Evolutionary conservation across 495 filamentous ascomycete genomes (phyloP).

Genomic region (Aspergillus heteromorphus): DNA sequence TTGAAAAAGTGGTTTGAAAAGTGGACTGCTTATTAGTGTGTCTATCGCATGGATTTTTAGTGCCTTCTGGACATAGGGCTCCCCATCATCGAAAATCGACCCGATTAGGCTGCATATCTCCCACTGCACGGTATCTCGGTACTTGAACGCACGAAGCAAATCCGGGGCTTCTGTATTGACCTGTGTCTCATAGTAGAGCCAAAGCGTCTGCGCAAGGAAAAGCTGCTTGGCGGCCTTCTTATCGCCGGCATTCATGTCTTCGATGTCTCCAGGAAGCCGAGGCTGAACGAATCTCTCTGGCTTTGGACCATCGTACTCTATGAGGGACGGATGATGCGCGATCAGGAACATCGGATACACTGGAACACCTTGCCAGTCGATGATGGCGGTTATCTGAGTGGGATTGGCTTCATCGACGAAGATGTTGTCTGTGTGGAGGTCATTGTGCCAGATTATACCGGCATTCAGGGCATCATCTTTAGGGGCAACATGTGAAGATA

Average conservation of each 20-base stretch:
- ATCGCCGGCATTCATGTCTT: not conserved
- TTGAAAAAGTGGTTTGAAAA: too few relatives aligned
- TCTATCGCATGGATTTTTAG: not conserved
- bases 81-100: constrained; percentile 11
- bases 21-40: too few relatives aligned
- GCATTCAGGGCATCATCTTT: constrained; percentile 2
- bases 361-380: constrained; percentile 15
- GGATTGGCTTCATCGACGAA: constrained; percentile 10
- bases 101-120: not conserved
- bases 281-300: constrained; percentile 3
- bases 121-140: constrained; percentile 2
- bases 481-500: constrained; percentile 5
- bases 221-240: constrained; percentile 4
- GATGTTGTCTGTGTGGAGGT: constrained; percentile 13
- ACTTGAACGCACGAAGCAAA: not conserved
- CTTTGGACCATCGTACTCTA: constrained; percentile 10
- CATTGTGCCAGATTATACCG: constrained; percentile 16
- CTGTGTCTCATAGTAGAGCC: constrained; percentile 8
- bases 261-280: not conserved
- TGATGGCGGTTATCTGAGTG: constrained; percentile 9
- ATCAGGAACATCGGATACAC: constrained; percentile 11
- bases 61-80: constrained; percentile 6
- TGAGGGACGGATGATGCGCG: constrained; percentile 8
- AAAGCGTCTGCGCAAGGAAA: constrained; percentile 3
- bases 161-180: constrained; percentile 1